Base-by-base conservation (phyloP, 768 basidiomycete genomes). In the Mycena sanguinolenta region DNA sequence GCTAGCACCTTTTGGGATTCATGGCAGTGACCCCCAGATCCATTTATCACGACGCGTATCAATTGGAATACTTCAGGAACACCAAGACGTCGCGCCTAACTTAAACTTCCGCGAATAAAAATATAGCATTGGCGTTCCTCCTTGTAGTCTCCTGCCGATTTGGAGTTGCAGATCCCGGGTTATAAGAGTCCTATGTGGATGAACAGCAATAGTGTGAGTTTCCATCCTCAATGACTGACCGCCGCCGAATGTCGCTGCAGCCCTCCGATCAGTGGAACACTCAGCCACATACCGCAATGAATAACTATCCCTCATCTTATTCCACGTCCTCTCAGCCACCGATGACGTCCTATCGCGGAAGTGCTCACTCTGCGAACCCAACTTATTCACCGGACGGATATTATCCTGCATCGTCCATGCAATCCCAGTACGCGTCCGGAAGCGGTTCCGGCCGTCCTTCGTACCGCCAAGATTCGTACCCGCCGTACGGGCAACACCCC, bases 221-320 rank as follows among this genome's bases (percentile, higher is more conserved):
- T 60, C 19, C 53, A 23, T 58, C 70, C 66, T 69, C 75, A 68
- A 81, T 82, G 79, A 69, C 77, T 58, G 75, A 81, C 73, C 73
- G 77, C 63, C 77, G 77, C 71, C 77, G 70, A 42, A 68, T 66
- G 66, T 74, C 73, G 65, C 71, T 78, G 59, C 81, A 85, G 75
- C 73, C 83, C 61, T 69, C 80, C 53, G 72, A 67, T 54, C 80
- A 84, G 50, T 86, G 84, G 83, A 80, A 73, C 70, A 70, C 77
- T 52, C 80, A 82, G 58, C 80, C 81, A 50, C 69, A 71, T 39
- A 30, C 67, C 30, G 38, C 72, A 32, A 67, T 73, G 59, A 74
- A 75, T 69, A 62, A 77, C 61, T 80, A 81, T 61, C 67, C 79
- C 21, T 66, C 79, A 13, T 27, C 54, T 4, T 66, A 68, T 49